phyloP scores from a whole-genome alignment of 108 stramenopile species.

The Nitzschia palea region DNA sequence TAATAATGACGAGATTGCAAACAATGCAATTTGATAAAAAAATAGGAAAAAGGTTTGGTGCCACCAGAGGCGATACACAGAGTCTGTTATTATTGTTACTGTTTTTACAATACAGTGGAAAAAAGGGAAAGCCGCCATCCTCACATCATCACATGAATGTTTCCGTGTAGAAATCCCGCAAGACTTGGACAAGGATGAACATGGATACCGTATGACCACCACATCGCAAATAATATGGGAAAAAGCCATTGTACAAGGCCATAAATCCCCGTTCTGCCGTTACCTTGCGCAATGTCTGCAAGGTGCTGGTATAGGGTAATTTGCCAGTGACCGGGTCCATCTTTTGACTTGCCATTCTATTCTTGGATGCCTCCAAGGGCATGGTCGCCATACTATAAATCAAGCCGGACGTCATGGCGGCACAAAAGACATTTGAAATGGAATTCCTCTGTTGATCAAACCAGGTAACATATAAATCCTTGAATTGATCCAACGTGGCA shows the following conservation, averaged over 20 bases:
- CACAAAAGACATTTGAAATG: slow-evolving; percentile 85
- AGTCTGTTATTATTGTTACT: no score
- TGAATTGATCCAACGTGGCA: slow-evolving; percentile 94
- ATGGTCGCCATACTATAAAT: slow-evolving; percentile 92
- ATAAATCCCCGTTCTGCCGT: slow-evolving; percentile 74
- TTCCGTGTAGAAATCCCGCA: slow-evolving; percentile 81
- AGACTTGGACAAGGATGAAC: slow-evolving; percentile 87
- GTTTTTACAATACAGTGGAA: no score
- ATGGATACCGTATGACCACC: slow-evolving; percentile 95
- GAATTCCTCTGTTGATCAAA: slow-evolving; percentile 76
- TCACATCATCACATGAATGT: no score
- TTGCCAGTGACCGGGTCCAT: slow-evolving; percentile 66
- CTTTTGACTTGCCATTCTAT: slow-evolving; percentile 93
- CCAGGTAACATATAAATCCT: slow-evolving; percentile 64
- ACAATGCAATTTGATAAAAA: no score
- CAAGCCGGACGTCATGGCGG: slow-evolving; percentile 92
- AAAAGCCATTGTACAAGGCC: slow-evolving; percentile 83
- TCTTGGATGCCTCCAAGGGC: slow-evolving; percentile 94
- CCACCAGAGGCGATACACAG: no score
- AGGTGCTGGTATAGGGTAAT: slow-evolving; percentile 81
- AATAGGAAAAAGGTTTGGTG: no score
- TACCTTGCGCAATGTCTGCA: slow-evolving; percentile 79
- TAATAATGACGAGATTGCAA: no score
- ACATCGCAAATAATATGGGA: slow-evolving; percentile 93
- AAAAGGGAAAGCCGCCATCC: no score